Conservation (phyloP, 1,284 basidiomycete genomes). For the Ceratobasidium sp. region DNA sequence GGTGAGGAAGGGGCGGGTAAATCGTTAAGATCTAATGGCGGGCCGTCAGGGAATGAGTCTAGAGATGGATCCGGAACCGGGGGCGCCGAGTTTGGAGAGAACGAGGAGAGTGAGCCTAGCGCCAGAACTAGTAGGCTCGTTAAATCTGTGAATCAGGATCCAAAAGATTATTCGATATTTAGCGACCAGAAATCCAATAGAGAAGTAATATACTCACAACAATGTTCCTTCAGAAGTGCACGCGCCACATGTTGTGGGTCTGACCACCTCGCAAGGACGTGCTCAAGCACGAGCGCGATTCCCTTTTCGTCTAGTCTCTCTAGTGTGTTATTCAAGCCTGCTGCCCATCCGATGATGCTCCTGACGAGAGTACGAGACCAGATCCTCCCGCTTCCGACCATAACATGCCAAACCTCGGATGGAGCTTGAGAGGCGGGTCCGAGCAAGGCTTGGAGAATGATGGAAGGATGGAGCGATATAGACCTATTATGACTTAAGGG, state of each 20-base stretch:
- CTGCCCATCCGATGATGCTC: conserved; percentile 73
- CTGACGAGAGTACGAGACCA: conserved; percentile 73
- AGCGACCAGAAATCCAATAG: no score
- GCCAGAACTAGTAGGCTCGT: conserved; percentile 21
- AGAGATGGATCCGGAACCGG: neutral
- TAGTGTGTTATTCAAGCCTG: conserved; percentile 61
- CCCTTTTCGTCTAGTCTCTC: conserved; percentile 63
- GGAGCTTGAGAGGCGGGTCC: conserved; percentile 64
- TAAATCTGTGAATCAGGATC: conserved; percentile 29
- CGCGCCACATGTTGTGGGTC: conserved; percentile 59
- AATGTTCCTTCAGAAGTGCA: conserved; percentile 55
- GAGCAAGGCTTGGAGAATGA: conserved; percentile 64
- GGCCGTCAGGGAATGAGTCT: neutral
- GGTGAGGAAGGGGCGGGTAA: conserved; percentile 73
- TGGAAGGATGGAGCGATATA: conserved; percentile 67
- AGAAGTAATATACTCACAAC: conserved; percentile 52
- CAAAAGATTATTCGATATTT: neutral
- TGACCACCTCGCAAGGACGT: conserved; percentile 56
- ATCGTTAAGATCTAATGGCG: conserved; percentile 71
- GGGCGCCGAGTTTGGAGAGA: neutral
- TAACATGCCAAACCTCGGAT: conserved; percentile 66
- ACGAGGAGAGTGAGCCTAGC: conserved; percentile 11
- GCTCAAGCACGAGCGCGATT: conserved; percentile 52
- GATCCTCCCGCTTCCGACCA: conserved; percentile 63
- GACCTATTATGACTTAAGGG: conserved; percentile 54